phyloP scores from a whole-genome alignment of 257 asterid species.

The Coffea canephora region DNA sequence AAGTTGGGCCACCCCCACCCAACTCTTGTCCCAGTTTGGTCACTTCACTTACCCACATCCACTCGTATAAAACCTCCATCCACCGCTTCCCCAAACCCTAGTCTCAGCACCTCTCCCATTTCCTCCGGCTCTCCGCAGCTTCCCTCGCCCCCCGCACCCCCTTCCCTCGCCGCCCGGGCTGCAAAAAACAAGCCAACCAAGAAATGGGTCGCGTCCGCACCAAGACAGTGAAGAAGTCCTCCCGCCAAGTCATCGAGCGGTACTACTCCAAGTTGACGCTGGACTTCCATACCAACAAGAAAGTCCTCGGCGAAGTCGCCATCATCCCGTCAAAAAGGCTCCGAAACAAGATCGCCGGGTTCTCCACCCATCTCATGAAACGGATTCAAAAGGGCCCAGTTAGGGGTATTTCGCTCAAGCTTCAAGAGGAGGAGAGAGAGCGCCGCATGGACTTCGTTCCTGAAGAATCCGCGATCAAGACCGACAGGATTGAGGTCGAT shows the following conservation, averaged over 20 bases:
- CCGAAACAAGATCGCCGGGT: conserved; percentile 75
- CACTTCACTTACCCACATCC: background rate
- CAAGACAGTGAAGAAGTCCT: conserved; percentile 71
- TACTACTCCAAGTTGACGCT: conserved; percentile 61
- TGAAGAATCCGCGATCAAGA: conserved; percentile 56
- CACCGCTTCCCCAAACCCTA: conserved; percentile 22
- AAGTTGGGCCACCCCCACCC: too few species aligned
- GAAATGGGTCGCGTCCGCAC: conserved; percentile 76
- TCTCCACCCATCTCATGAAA: conserved; percentile 71
- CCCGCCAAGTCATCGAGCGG: conserved; percentile 64
- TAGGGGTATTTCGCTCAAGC: conserved; percentile 66
- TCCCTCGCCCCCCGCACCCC: background rate
- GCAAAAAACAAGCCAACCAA: background rate
- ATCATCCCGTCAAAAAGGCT: conserved; percentile 70
- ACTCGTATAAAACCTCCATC: background rate
- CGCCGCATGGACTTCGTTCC: conserved; percentile 81
- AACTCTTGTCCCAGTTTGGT: background rate
- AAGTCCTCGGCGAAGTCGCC: conserved; percentile 61
- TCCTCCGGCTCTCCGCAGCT: background rate
- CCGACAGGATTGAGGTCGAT: conserved; percentile 59
- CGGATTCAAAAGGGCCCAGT: conserved; percentile 72
- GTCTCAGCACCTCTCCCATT: background rate
- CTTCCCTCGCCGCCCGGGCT: background rate
- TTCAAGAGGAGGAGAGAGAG: conserved; percentile 78
- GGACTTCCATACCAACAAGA: conserved; percentile 76